Evolutionary conservation across 371 early-diverging fungal species (phyloP), one percentile per base, ranked within the genome.

Genomic region (Mortierella sp.): DNA sequence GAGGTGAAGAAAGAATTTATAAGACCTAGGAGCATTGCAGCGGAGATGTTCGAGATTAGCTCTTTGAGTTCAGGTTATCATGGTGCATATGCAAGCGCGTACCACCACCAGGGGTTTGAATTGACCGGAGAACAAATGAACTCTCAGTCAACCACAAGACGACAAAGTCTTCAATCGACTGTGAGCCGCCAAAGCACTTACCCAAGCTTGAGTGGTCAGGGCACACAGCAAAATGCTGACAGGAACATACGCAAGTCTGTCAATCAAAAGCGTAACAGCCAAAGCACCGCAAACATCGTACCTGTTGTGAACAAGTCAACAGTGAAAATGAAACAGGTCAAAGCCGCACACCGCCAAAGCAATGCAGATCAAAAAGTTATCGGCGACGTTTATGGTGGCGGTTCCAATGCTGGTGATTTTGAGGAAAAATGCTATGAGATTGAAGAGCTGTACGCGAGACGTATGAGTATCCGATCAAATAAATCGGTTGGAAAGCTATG

Each of bases 311-410:
- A 52, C 22, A 52, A 8, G 8, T 22, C 52, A 52, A 8, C 52
- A n/a, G 52, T 52, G 52, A 52, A 52, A 22, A n/a, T 52, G 22
- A 52, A 52, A 22, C 52, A 52, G n/a, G 52, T 52, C 52, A 52
- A 52, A 5, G 52, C 52, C 22, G 52, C 52, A 21, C 52, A 52
- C 22, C 52, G 52, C 52, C 52, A 52, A n/a, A 52, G 22, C 52
- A 52, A 52, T 52, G 11, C 13, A 8, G 55, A 55, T 55, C 55
- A 55, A 28, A 55, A 55, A n/a, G 50, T n/a, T n/a, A 15, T 15
- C 15, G 43, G 52, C n/a, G 52, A 52, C 19, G 22, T 22, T 8
- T 8, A 52, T 52, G 8, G 21, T 19, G 19, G 4, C n/a, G 7
- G n/a, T 52, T 1, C 52, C 52, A 52, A 21, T 52, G n/a, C 0